phyloP scores from a whole-genome alignment of 73 alveolate species.

The Paramecium biaurelia region DNA sequence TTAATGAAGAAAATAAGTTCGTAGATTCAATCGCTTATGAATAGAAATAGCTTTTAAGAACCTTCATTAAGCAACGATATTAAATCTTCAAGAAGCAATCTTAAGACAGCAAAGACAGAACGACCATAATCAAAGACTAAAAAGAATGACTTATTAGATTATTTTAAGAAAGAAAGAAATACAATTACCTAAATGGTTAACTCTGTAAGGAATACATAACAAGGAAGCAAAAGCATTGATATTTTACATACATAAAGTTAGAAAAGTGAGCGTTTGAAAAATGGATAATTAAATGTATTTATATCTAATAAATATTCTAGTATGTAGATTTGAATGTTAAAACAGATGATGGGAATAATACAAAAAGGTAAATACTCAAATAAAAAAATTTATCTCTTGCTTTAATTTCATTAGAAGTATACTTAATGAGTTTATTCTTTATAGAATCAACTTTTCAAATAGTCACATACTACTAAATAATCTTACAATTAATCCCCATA shows the following conservation, averaged over 20 bases:
- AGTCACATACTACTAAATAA: background rate
- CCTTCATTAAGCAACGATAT: background rate
- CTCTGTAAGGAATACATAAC: background rate
- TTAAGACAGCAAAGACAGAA: constrained; percentile 2
- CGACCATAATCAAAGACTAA: background rate
- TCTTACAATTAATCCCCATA: background rate
- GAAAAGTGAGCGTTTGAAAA: constrained; percentile 13
- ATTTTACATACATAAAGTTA: background rate
- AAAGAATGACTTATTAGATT: background rate
- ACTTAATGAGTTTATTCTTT: background rate
- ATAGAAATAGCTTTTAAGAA: background rate
- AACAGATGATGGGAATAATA: background rate
- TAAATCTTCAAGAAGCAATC: background rate
- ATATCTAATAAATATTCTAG: background rate
- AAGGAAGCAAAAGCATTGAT: constrained; percentile 32
- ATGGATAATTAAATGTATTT: background rate
- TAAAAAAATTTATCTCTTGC: constrained; percentile 29
- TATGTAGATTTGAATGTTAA: background rate
- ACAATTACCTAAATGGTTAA: background rate
- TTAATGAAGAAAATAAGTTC: background rate
- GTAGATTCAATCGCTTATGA: background rate
- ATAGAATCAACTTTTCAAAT: background rate
- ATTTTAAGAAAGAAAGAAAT: constrained; percentile 20
- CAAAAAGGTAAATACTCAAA: background rate
- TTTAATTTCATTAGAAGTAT: background rate